Evolutionary conservation across 495 filamentous ascomycete species (phyloP), one percentile per base, ranked within the genome.

Genomic region (Aspergillus diversus): DNA sequence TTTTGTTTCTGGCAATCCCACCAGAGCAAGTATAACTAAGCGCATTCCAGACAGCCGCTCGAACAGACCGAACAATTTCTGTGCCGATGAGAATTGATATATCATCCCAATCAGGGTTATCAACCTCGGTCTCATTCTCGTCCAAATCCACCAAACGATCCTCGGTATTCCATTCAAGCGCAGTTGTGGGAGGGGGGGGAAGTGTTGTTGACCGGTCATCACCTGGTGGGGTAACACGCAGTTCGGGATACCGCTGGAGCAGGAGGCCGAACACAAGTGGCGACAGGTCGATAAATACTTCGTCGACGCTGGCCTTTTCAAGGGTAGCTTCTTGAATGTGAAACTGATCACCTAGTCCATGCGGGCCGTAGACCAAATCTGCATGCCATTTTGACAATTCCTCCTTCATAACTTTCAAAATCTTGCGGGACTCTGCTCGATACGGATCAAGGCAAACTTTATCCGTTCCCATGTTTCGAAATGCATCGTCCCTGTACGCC

Each of bases 361-460:
- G 15, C 58, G 58, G 59, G 48, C 37, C 61, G 43, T 47, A 47
- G 7, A 60, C 39, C n/a, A 76, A 34, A 49, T 67, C 58, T 13
- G 61, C 49, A 47, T 69, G 63, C 72, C 75, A 78, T 52, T 65
- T 64, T 7, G 67, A 63, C 61, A 97, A 77, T 15, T 83, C 81
- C 15, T 90, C 89, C 71, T 94, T 94, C 69, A 99, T 95, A 50
- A 88, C 75, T 21, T 84, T 84, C 58, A 99, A 71, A 58, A 99
- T 97, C 75, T 85, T 89, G 58, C 91, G 80, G 12, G 90, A 95
- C 73, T 97, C 87, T 31, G 89, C 85, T 34, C 96, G 84, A 75
- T 99, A 99, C 33, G 92, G 93, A 73, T 99, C 95, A 46, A 99
- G 78, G 7, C 90, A 93, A 27, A 97, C 93, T 74, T 99, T 99